Base-by-base conservation (phyloP, 768 basidiomycete genomes). In the Suillus subaureus region DNA sequence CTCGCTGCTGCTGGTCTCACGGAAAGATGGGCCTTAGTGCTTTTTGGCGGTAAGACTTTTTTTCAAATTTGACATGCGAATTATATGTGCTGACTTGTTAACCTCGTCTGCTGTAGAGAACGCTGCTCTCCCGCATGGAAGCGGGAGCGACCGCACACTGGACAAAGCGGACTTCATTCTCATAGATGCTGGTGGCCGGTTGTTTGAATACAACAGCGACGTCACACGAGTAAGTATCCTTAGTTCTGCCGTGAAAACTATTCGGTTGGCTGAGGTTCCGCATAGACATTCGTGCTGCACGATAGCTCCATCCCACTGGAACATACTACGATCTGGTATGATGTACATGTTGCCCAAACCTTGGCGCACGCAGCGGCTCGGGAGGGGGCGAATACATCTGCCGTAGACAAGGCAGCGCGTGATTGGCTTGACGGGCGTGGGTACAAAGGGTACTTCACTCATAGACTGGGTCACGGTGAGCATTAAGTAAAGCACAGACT, bases 41-140 rank as follows among this genome's bases (percentile, higher is more conserved):
- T 94, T 23, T 94, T 96, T 71, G 93, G 93, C 71, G 89, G 93
- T 92, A 68, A 64, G 85, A 77, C 16, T 21, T 23, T 5, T 45
- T 45, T 33, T 31, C 13, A 28, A 23, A 31, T 3, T 31, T n/a
- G 40, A 21, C 12, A 6, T 21, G 4, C 54, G 12, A 31, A 42
- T 42, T 31, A 21, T 42, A 42, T 6, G 33, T 6, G 8, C 40
- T 64, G 40, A 37, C 57, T 56, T 70, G 37, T 67, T 56, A 21
- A 13, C 55, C 23, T 52, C 57, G 66, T 66, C 40, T 62, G 3
- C 40, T 21, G 8, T 73, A 95, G 94, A 91, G 66, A 92, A 95
- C 70, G 94, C 93, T 6, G 93, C 93, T 3, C 84, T 93, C 28
- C 94, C 93, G 4, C 94, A 96, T 73, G 95, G 93, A 7, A 82